Evolutionary conservation across 371 early-diverging fungal species (phyloP).

Genomic region (Conidiobolus incongruus): DNA sequence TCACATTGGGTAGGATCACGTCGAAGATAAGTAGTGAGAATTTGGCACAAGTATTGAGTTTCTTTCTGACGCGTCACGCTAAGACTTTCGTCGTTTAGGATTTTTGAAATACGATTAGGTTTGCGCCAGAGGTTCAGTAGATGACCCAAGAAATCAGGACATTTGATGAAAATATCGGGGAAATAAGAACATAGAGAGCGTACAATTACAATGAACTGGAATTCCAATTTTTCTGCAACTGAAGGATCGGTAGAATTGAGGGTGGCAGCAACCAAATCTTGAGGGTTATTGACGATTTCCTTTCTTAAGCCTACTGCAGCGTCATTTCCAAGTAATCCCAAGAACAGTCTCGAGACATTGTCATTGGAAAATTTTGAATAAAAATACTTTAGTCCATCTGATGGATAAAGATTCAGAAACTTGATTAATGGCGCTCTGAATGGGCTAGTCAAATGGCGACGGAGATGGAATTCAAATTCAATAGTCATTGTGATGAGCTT

Average conservation of each 20-base stretch:
- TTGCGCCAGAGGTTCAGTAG: constrained; percentile 30
- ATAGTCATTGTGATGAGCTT: constrained; percentile 67
- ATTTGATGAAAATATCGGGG: constrained; percentile 29
- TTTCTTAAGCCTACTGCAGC: constrained; percentile 39
- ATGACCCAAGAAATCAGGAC: constrained; percentile 19
- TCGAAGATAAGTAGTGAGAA: constrained; percentile 38
- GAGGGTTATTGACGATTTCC: constrained; percentile 33
- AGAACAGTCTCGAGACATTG: constrained; percentile 36
- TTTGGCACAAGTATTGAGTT: constrained; percentile 32
- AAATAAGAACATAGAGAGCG: constrained; percentile 25
- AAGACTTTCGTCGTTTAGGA: constrained; percentile 24
- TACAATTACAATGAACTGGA: constrained; percentile 39
- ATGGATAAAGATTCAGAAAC: constrained; percentile 68
- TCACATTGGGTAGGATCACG: constrained; percentile 36
- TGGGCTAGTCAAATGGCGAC: constrained; percentile 71
- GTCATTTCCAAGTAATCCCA: constrained; percentile 32
- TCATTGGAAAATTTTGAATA: constrained; percentile 36
- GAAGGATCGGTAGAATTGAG: constrained; percentile 11
- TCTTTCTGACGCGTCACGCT: constrained; percentile 22
- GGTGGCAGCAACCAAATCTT: constrained; percentile 26
- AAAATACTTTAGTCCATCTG: constrained; percentile 72
- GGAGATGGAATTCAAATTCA: constrained; percentile 56
- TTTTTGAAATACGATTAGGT: constrained; percentile 19
- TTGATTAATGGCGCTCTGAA: constrained; percentile 76
- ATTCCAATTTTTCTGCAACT: constrained; percentile 15